Base-by-base conservation (phyloP, 345 rosid genomes). In the Syzygium jambos region DNA sequence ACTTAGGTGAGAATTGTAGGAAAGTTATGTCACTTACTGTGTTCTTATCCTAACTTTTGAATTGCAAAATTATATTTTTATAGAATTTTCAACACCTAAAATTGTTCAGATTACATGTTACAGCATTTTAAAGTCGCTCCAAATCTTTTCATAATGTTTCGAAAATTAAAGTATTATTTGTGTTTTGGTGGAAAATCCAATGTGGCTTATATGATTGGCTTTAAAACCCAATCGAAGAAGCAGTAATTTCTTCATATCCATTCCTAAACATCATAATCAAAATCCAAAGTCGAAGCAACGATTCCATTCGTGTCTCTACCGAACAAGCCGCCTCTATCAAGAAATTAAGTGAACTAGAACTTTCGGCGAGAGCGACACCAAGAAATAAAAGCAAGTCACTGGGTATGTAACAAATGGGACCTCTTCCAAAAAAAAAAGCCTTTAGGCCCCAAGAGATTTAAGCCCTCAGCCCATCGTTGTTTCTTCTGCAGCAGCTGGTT, bases 41-140 rank as follows among this genome's bases (percentile, higher is more conserved):
- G 14, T 3, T 57, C 11, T 57, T 57, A 57, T 57, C 65, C 5
- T 13, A 57, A 57, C 65, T 57, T 25, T 11, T 25, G 11, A 57
- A 25, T 0, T 0, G 0, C 11, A 25, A 1, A 23, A 57, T 57
- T 57, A 57, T 57, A 11, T 57, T 10, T 23, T 10, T 25, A 25
- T 25, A 57, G 29, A 57, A 25, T 11, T 57, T 57, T 57, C 25
- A 5, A 25, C 63, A 57, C 29, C 29, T 57, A 23, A 57, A 57
- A 57, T 25, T 57, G 63, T 57, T 13, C 63, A 57, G 27, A 57
- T 11, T 25, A 25, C 65, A 25, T 25, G 14, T 57, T 57, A 25
- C 63, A 25, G 14, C n/a, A 25, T 57, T 8, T 51, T 51, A 51
- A 51, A 57, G 29, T 25, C 14, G 11, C 5, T 57, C 65, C 6